phyloP scores from a whole-genome alignment of 148 eudicot species.

The Pharnaceum exiguum region DNA sequence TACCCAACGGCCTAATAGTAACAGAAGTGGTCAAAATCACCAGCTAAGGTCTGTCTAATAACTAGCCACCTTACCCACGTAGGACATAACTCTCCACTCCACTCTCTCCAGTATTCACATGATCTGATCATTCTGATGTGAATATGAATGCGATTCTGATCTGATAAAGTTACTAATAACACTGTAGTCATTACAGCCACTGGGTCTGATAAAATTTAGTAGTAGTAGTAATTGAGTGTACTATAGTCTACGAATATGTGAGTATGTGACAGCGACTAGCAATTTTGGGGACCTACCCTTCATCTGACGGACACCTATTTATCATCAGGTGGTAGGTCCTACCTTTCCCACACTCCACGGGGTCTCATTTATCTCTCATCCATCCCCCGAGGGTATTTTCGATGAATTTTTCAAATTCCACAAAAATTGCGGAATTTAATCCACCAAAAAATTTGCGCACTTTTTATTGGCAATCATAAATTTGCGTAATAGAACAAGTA shows the following conservation, averaged over 20 bases:
- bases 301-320: constrained; percentile 17
- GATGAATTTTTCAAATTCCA: too few relatives aligned
- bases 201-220: not conserved
- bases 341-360: constrained; percentile 6
- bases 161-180: not conserved
- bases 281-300: constrained; percentile 2
- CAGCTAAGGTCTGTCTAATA: too few relatives aligned
- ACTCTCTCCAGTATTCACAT: constrained; percentile 1
- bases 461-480: too few relatives aligned
- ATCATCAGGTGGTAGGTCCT: constrained; percentile 23
- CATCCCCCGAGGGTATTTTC: too few relatives aligned
- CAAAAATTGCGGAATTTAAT: too few relatives aligned
- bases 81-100: too few relatives aligned
- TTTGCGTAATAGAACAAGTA: too few relatives aligned
- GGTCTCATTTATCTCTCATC: too few relatives aligned
- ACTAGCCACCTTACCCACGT: constrained; percentile 12
- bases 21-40: constrained; percentile 9
- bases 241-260: not conserved
- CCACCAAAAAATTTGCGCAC: too few relatives aligned
- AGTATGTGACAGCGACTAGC: constrained; percentile 6
- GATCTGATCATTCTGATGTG: not conserved
- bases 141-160: not conserved
- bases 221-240: too few relatives aligned
- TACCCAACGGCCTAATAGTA: not conserved
- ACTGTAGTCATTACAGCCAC: not conserved